A percentile compares a stretch with the other conserved stretches of the same genome.
These are phyloP conservation scores for Kregervanrija delftensis DNA, from an alignment of 805 yeast genomes.

Conservation along the genomic window DNA sequence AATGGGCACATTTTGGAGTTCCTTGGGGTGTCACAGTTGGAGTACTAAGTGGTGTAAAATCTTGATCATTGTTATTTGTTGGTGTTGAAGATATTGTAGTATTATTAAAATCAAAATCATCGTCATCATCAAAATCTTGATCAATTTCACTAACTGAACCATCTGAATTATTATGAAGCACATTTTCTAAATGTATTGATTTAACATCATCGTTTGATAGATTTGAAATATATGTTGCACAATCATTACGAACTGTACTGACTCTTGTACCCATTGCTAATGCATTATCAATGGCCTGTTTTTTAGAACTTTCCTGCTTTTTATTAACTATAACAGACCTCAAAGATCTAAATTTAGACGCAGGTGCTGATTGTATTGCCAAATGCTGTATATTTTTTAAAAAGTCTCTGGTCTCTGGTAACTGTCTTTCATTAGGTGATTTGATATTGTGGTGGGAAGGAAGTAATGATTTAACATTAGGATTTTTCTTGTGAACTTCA, in stretches of 20 bases:
- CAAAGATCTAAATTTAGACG: slow-evolving; percentile 25
- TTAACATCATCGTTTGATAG: slow-evolving; percentile 5
- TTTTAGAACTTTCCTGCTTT: slow-evolving; percentile 9
- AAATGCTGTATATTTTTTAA: too few species aligned
- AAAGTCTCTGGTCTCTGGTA: too few species aligned
- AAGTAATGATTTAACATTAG: too few species aligned
- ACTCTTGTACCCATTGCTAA: slow-evolving; percentile 20
- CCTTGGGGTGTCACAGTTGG: too few species aligned
- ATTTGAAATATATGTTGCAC: too few species aligned
- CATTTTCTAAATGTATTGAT: slow-evolving; percentile 14
- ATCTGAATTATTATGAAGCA: slow-evolving; percentile 6
- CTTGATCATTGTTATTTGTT: too few species aligned
- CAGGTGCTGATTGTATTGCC: slow-evolving; percentile 12
- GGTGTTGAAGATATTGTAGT: too few species aligned
- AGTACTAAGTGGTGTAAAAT: too few species aligned
- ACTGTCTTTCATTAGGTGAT: too few species aligned
- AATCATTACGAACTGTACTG: slow-evolving; percentile 8
- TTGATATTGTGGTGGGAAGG: too few species aligned
- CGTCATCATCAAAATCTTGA: not conserved
- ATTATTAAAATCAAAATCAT: not conserved
- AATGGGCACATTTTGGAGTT: too few species aligned
- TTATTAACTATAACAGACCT: slow-evolving; percentile 17
- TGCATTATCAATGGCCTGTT: slow-evolving; percentile 17
- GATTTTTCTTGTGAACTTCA: too few species aligned
- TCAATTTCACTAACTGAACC: slow-evolving; percentile 6